phyloP scores from a whole-genome alignment of 805 yeast species.

The Ascoidea asiatica region DNA sequence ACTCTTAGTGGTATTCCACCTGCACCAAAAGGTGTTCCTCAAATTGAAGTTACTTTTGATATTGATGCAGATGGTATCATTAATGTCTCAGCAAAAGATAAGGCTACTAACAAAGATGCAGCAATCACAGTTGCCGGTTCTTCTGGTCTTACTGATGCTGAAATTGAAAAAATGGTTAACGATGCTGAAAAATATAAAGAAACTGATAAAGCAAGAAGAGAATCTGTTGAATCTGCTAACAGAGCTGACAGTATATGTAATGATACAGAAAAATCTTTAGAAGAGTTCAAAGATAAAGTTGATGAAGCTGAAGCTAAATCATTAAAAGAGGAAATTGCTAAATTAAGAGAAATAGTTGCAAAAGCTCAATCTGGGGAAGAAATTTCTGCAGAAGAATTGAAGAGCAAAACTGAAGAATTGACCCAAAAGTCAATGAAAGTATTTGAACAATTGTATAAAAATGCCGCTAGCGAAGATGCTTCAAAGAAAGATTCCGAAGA shows the following conservation, averaged over 20 bases:
- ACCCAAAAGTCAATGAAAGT: slow-evolving; percentile 71
- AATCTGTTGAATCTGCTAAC: slow-evolving; percentile 74
- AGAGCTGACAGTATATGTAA: slow-evolving; percentile 70
- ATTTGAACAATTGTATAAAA: slow-evolving; percentile 55
- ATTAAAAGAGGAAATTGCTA: slow-evolving; percentile 40
- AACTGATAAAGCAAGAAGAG: slow-evolving; percentile 77
- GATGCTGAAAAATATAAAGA: slow-evolving; percentile 85
- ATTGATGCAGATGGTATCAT: slow-evolving; percentile 96
- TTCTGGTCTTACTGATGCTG: slow-evolving; percentile 81
- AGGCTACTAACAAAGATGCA: slow-evolving; percentile 86
- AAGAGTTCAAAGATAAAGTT: slow-evolving; percentile 57
- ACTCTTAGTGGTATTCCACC: slow-evolving; percentile 92
- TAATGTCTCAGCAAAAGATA: slow-evolving; percentile 89
- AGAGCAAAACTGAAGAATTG: slow-evolving; percentile 72
- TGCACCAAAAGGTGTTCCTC: slow-evolving; percentile 91
- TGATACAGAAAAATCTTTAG: slow-evolving; percentile 78
- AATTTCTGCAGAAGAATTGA: slow-evolving; percentile 49
- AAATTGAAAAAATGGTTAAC: slow-evolving; percentile 81
- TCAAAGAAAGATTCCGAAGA: neutral
- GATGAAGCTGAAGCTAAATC: slow-evolving; percentile 43
- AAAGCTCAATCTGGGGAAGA: slow-evolving; percentile 58
- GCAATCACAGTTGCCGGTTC: slow-evolving; percentile 95
- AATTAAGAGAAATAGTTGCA: slow-evolving; percentile 63
- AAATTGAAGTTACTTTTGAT: slow-evolving; percentile 89
- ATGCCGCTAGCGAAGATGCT: slow-evolving; percentile 1